Evolutionary conservation across 1,284 basidiomycete genomes (phyloP), one percentile per base, ranked within the genome.

Genomic region (Taiwanofungus camphoratus): DNA sequence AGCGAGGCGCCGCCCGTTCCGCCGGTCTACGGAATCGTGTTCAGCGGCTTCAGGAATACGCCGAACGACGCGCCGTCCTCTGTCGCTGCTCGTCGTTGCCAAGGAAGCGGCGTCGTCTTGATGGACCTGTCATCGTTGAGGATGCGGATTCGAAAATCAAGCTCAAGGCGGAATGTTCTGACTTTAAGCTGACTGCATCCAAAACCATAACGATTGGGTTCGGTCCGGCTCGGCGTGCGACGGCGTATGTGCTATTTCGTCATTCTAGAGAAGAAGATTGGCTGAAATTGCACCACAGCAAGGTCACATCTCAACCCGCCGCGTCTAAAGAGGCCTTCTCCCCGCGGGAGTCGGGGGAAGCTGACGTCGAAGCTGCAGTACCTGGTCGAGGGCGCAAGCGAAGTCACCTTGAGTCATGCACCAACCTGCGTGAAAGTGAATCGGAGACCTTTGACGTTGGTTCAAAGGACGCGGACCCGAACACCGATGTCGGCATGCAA

Each of bases 41-140:
- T 4, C 84, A 86, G 54, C 70, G 84, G 1, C 59, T 87, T 15
- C 59, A 67, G 2, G 84, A 87, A 59, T 86, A 85, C 50, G 69
- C 71, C 0, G 73, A 78, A 48, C 72, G 81, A 15, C 70, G 87
- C 3, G 61, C 60, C 9, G 71, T 70, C 11, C 63, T 85, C 13
- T 71, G 81, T 23, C 76, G 73, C 1, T 64, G 57, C 29, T 40
- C 57, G 0, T 49, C 60, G 15, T 47, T 57, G 8, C 47, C 56
- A 11, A 52, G 63, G 58, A 44, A 57, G 62, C 55, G 58, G 26
- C 45, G 52, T 8, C 51, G 20, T 13, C 63, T 68, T n/a, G n/a
- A n/a, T 61, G 64, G 64, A n/a, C 67, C 66, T 1, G 29, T 41
- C 4, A 39, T 45, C 18, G 31, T 34, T 19, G 50, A 49, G 5